Conservation (phyloP, 345 rosid species). For the Schrenkiella parvula region DNA sequence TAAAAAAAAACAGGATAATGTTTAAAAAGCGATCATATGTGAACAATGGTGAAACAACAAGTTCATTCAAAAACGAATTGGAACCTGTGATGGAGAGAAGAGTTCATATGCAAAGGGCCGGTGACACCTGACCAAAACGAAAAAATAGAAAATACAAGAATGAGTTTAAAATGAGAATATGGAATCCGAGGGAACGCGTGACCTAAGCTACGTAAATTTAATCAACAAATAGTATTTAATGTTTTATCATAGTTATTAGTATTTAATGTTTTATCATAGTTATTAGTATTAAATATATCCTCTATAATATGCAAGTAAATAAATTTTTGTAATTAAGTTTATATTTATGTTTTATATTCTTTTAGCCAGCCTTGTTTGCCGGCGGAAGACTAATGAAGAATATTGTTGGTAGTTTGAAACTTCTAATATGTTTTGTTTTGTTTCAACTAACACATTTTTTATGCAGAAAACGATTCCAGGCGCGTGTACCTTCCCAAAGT, state of each 20-base stretch:
- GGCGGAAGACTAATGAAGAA: not conserved
- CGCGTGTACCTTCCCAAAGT: slow-evolving; percentile 14
- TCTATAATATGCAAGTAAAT: slow-evolving; percentile 9
- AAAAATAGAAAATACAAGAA: slow-evolving; percentile 26
- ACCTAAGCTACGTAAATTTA: slow-evolving; percentile 34
- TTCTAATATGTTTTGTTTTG: not conserved
- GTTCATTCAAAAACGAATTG: not conserved
- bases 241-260: not conserved
- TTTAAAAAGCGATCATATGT: not conserved
- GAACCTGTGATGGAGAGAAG: not conserved
- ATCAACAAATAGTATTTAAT: not conserved
- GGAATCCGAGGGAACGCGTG: slow-evolving; percentile 72
- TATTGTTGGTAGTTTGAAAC: not conserved
- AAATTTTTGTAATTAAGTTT: too few species aligned
- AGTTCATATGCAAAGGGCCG: slow-evolving; percentile 9
- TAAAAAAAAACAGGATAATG: not conserved
- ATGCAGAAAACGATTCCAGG: not conserved
- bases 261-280: not conserved
- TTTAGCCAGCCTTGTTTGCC: not conserved
- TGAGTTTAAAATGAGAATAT: slow-evolving; percentile 31
- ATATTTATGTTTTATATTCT: too few species aligned
- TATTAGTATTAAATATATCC: not conserved
- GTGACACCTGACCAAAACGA: slow-evolving; percentile 9
- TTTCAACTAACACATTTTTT: slow-evolving; percentile 11
- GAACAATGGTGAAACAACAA: not conserved